Base-by-base conservation (phyloP, 176 grass and related monocot genomes). In the Tuctoria greenei region DNA sequence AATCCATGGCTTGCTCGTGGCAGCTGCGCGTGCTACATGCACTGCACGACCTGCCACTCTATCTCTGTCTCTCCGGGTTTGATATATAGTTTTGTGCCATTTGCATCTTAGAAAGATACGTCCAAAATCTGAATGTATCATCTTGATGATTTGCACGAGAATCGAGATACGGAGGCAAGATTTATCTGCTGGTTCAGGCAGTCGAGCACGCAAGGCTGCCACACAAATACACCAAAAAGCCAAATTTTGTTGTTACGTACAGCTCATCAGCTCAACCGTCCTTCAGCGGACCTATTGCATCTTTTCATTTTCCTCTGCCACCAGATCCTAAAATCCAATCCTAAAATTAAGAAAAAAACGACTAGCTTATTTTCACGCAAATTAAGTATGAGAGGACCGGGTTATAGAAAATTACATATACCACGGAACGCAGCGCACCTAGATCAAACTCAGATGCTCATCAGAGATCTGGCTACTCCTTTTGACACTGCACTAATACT, bases 211-310 rank as follows among this genome's bases (percentile, higher is more conserved):
- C 61, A 77, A 77, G 45, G 74, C 61, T 37, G 3, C 49, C 17
- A 39, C n/a, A 51, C 69, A 71, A 38, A 37, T 46, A 39, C 11
- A 23, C 2, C 23, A 55, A 54, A 76, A 77, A 77, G 70, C 25
- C 44, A 9, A 55, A 11, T 44, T 75, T 86, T 81, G 71, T 69
- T 69, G 64, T 69, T 75, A 70, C 71, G 54, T 75, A 64, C 82
- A 78, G 66, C 77, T 81, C 77, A 79, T 79, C 75, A 80, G 42
- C 34, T 42, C 28, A 68, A 55, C 25, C 24, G 18, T 68, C 52
- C 64, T 42, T 51, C 8, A 43, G 26, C 61, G 74, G 62, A 74
- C 69, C 26, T 27, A 1, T 36, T 27, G 4, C 60, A 79, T 3
- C 2, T 16, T 7, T 38, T 15, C 50, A 36, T 67, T 59, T 9